These are phyloP conservation scores for Pelargonium myrrhifolium DNA, from an alignment of 441 rosid species.

Conservation along the genomic window DNA sequence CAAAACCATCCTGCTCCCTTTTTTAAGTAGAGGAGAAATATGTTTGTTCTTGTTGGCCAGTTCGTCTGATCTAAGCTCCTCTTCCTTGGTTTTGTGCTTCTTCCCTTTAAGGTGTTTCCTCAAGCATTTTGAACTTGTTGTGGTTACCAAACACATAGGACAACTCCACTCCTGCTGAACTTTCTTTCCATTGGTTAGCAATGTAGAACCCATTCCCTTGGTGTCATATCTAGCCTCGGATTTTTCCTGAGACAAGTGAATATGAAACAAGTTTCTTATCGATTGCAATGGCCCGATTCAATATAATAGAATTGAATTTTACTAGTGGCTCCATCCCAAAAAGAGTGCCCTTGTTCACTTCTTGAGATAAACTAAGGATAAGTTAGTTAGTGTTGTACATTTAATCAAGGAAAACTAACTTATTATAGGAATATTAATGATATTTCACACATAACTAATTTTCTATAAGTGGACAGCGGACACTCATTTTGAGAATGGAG, in stretches of 20 bases:
- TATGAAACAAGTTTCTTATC: neutral
- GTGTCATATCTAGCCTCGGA: slow-evolving; percentile 5
- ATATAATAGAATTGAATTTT: neutral
- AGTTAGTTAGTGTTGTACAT: no score
- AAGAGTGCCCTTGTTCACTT: no score
- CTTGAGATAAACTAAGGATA: no score
- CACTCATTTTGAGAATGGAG: no score
- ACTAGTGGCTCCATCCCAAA: no score
- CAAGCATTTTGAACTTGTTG: slow-evolving; percentile 23
- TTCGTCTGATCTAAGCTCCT: slow-evolving; percentile 12
- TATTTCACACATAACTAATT: no score
- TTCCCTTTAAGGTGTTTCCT: slow-evolving; percentile 25
- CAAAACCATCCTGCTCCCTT: slow-evolving; percentile 3
- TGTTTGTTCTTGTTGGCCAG: slow-evolving; percentile 2
- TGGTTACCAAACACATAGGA: slow-evolving; percentile 24
- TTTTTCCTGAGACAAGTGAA: slow-evolving; percentile 14
- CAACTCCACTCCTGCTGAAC: slow-evolving; percentile 34
- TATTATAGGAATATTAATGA: no score
- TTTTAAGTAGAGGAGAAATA: slow-evolving; percentile 1
- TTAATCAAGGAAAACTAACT: no score
- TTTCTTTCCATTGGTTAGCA: slow-evolving; percentile 6
- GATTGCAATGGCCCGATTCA: neutral
- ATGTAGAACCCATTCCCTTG: neutral
- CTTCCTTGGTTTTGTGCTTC: slow-evolving; percentile 23
- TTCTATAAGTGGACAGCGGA: no score